A percentile compares a stretch with the other conserved stretches of the same genome.
These are phyloP conservation scores for Eimeria tenella DNA, from an alignment of 169 alveolate species.

Conservation along the genomic window DNA sequence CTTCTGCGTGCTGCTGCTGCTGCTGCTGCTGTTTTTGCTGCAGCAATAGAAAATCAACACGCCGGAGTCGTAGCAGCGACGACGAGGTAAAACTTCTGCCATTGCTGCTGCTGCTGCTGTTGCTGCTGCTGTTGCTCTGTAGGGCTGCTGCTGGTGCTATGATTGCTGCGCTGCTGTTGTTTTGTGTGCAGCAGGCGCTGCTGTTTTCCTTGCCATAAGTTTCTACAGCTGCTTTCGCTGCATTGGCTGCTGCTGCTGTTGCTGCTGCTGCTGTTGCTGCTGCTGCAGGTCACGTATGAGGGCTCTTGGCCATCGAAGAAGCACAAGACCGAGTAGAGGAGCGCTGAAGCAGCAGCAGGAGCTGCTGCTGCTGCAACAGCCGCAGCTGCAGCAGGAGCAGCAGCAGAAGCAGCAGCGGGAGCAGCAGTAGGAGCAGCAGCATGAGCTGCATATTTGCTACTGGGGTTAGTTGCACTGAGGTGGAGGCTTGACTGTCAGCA, in stretches of 20 bases:
- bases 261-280: conserved; percentile 39
- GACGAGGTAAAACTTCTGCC: conserved; percentile 6
- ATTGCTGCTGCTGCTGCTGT: conserved; percentile 1
- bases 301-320: conserved; percentile 51
- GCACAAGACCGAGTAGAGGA: not conserved
- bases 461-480: not conserved
- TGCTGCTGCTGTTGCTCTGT: conserved; percentile 16
- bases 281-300: conserved; percentile 55
- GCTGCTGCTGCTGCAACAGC: conserved; percentile 2
- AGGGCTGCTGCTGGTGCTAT: not conserved
- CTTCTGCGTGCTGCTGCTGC: conserved; percentile 1
- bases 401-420: conserved; percentile 15
- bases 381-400: not conserved
- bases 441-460: not conserved
- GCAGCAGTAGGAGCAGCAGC: not conserved
- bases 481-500: not conserved
- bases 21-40: conserved; percentile 54
- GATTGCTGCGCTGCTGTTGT: not conserved
- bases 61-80: conserved; percentile 24
- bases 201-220: not conserved
- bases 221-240: not conserved
- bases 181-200: not conserved
- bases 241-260: conserved; percentile 40
- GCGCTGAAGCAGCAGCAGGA: conserved; percentile 4
- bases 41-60: conserved; percentile 17